phyloP scores from a whole-genome alignment of 805 yeast genomes.

The Nakazawaea holstii region DNA sequence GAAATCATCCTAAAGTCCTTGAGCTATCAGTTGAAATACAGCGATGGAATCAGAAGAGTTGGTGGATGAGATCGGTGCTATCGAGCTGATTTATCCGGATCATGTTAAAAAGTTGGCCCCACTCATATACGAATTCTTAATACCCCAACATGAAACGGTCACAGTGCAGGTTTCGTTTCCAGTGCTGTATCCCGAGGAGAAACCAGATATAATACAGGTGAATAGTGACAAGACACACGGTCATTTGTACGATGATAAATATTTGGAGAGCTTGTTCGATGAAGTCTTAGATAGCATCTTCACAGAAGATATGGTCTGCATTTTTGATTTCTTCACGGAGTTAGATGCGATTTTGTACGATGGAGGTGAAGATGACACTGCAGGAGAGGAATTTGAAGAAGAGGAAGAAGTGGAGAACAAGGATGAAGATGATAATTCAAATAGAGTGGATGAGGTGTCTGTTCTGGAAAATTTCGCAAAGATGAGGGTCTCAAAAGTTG shows the following conservation, averaged over 20 bases:
- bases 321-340: constrained; percentile 74
- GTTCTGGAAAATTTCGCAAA: neutral
- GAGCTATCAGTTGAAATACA: too few relatives aligned
- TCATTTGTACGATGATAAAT: constrained; percentile 33
- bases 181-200: constrained; percentile 54
- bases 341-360: constrained; percentile 47
- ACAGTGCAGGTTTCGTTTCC: constrained; percentile 71
- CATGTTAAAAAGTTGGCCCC: constrained; percentile 35
- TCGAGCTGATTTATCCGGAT: constrained; percentile 83
- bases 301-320: constrained; percentile 59
- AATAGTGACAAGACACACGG: constrained; percentile 16
- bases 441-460: too few relatives aligned
- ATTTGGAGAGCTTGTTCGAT: constrained; percentile 40
- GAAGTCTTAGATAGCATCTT: constrained; percentile 51
- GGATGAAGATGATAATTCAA: too few relatives aligned
- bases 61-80: constrained; percentile 71
- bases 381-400: constrained; percentile 8
- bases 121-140: constrained; percentile 37
- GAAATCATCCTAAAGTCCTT: too few relatives aligned
- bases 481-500: neutral
- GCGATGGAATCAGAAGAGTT: constrained; percentile 40
- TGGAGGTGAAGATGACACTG: constrained; percentile 25
- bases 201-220: constrained; percentile 63
- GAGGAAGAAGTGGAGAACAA: constrained; percentile 14
- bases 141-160: constrained; percentile 61